Evolutionary conservation across 352 stramenopile genomes (phyloP), one percentile per base, ranked within the genome.

Genomic region (Phytophthora aleatoria): DNA sequence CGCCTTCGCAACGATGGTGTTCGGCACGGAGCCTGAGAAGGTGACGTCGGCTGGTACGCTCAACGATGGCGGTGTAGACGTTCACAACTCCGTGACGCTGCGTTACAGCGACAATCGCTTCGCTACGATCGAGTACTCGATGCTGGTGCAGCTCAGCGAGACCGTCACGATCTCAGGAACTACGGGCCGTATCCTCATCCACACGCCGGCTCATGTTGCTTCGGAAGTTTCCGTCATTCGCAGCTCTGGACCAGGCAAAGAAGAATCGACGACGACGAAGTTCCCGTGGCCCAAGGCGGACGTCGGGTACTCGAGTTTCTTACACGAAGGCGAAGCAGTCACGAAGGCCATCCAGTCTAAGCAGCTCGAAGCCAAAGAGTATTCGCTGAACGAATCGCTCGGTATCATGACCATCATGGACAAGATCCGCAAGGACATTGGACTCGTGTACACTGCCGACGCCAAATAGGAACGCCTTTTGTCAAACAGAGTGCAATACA

Each of bases 311-410:
- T 65, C 73, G 16, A 81, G 85, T 9, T 92, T 96, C 45, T 56
- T 69, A 15, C 94, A 93, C 64, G 87, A 96, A 69, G 83, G 74
- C 3, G 74, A 83, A 52, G 79, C 84, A 2, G 84, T 94, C 9
- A 76, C 72, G 1, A 59, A 81, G 24, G 80, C 81, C 3, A 85
- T 97, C 41, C 59, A 76, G 64, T 67, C 65, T 41, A 71, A 81
- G 50, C 54, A 82, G 20, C 72, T 56, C 5, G 73, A 94, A 58
- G 61, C 5, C 44, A 33, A 49, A 49, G 71, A 84, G 36, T 89
- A 87, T 45, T 64, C 81, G n/a, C 71, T 72, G 51, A 51, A 73
- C 15, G 79, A 91, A 30, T 87, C 76, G 57, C 65, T 92, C 24
- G 57, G 75, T 33, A 67, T 90, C 41, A 77, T 78, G 51, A 57